Evolutionary conservation across 2,329 filamentous ascomycete species (phyloP).

Genomic region (Cytospora piceicola): DNA sequence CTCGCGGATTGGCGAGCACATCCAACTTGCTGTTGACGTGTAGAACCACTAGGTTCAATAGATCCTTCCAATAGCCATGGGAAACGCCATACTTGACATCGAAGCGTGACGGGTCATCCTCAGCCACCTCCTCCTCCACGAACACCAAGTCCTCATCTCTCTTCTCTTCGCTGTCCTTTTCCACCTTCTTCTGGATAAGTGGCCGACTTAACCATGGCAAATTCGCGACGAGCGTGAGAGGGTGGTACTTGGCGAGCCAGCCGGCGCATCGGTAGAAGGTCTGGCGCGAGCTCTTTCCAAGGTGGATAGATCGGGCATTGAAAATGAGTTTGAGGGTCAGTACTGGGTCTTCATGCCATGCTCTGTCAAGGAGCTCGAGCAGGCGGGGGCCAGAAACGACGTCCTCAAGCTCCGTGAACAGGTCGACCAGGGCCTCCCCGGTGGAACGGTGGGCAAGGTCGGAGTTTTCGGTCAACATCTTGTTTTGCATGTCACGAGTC

Average conservation of each 20-base stretch:
- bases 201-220: conserved; percentile 59
- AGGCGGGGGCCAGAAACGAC: conserved; percentile 44
- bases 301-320: conserved; percentile 63
- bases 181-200: conserved; percentile 57
- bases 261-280: conserved; percentile 58
- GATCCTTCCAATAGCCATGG: conserved; percentile 67
- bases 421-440: conserved; percentile 51
- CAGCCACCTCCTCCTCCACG: conserved; percentile 40
- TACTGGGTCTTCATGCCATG: conserved; percentile 54
- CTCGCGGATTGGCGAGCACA: conserved; percentile 44
- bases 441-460: conserved; percentile 55
- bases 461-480: conserved; percentile 56
- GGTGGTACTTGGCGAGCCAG: conserved; percentile 60
- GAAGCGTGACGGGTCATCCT: conserved; percentile 42
- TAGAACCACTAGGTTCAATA: conserved; percentile 60
- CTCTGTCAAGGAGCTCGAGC: conserved; percentile 46
- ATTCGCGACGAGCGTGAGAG: conserved; percentile 56
- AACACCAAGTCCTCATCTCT: conserved; percentile 43
- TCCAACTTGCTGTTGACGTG: conserved; percentile 53
- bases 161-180: conserved; percentile 40
- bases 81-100: conserved; percentile 54
- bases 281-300: conserved; percentile 58
- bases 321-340: conserved; percentile 63
- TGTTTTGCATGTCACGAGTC: conserved; percentile 41
- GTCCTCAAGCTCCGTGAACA: conserved; percentile 57